Evolutionary conservation across 129 eudicot genomes (phyloP).

Genomic region (Artemisia argyi): DNA sequence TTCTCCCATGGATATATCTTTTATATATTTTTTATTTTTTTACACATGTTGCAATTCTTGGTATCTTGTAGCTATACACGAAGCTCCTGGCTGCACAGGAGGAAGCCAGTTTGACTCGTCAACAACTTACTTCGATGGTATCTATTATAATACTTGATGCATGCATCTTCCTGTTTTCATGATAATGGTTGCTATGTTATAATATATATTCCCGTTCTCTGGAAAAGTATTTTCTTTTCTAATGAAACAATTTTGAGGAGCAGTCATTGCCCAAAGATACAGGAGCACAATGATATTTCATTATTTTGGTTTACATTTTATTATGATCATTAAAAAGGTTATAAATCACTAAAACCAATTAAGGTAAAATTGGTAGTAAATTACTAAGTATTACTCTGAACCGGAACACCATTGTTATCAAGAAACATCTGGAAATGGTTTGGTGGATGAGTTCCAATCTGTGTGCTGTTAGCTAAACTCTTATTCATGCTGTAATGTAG

Average conservation of each 20-base stretch:
- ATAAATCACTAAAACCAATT: not conserved
- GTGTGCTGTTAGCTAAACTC: not conserved
- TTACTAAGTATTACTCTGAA: not conserved
- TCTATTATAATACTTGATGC: conserved; percentile 21
- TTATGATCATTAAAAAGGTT: too few relatives aligned
- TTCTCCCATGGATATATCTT: conserved; percentile 7
- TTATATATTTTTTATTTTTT: not conserved
- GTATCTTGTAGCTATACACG: conserved; percentile 45
- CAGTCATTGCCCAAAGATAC: too few relatives aligned
- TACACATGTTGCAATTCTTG: conserved; percentile 8
- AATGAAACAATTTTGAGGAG: too few relatives aligned
- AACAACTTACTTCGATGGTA: conserved; percentile 41
- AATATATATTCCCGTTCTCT: not conserved
- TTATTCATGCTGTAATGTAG: conserved; percentile 37
- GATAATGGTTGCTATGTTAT: conserved; percentile 12
- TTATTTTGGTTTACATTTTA: too few relatives aligned
- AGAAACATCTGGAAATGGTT: too few relatives aligned
- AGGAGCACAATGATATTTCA: too few relatives aligned
- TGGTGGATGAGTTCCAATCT: too few relatives aligned
- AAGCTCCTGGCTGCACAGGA: conserved; percentile 64
- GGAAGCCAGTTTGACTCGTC: conserved; percentile 62
- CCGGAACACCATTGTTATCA: not conserved
- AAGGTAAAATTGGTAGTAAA: not conserved
- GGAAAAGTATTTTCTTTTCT: too few relatives aligned
- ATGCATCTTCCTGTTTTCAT: conserved; percentile 12